Evolutionary conservation across 768 basidiomycete species (phyloP).

Genomic region (Neoboletus brunneissimus): DNA sequence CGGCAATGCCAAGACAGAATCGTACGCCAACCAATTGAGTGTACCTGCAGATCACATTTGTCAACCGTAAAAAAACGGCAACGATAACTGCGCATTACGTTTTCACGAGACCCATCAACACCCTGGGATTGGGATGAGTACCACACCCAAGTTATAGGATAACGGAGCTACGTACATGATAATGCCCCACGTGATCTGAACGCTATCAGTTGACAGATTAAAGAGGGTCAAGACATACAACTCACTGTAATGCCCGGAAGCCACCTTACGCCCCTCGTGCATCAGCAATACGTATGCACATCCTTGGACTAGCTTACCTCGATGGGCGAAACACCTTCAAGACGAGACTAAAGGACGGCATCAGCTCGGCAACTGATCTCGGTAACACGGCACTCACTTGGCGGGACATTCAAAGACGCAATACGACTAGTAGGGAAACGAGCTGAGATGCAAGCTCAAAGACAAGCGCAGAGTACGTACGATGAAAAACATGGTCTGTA

Average conservation of each 20-base stretch:
- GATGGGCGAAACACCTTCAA: slow-evolving; percentile 66
- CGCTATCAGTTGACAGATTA: background rate
- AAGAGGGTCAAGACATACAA: background rate
- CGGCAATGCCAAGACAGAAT: no score
- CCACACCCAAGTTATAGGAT: no score
- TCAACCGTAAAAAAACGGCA: no score
- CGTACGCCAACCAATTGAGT: no score
- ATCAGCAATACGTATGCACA: background rate
- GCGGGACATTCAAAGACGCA: slow-evolving; percentile 61
- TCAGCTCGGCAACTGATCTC: background rate
- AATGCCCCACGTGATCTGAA: no score
- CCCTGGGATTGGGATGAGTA: no score
- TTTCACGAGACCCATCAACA: no score
- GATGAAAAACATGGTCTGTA: slow-evolving; percentile 75
- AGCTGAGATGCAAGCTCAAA: background rate
- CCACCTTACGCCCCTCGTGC: slow-evolving; percentile 40
- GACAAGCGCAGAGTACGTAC: slow-evolving; percentile 35
- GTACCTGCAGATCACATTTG: no score
- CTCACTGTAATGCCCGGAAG: slow-evolving; percentile 62
- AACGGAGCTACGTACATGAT: no score
- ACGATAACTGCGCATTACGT: no score
- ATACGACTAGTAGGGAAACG: slow-evolving; percentile 20
- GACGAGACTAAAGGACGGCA: slow-evolving; percentile 28
- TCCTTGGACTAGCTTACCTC: slow-evolving; percentile 34
- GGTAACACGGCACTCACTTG: slow-evolving; percentile 41